A percentile compares a stretch with the other conserved stretches of the same genome.
Conservation (phyloP, 2,329 filamentous ascomycete species). For the Beauveria varroae region DNA sequence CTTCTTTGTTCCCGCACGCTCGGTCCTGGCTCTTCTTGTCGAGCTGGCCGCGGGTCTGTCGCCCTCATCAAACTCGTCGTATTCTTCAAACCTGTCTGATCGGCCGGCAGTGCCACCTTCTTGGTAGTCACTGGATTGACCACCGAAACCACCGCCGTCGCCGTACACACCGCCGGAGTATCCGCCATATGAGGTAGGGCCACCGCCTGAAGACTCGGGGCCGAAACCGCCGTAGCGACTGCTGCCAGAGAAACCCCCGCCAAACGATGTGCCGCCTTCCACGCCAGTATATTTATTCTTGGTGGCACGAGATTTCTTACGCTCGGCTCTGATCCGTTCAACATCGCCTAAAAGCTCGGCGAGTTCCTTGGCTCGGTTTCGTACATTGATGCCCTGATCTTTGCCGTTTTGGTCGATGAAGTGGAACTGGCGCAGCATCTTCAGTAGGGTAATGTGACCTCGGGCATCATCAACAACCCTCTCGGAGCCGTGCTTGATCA, state of each 20-base stretch:
- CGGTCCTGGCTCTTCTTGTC: conserved; percentile 25
- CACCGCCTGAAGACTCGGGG: conserved; percentile 60
- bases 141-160: conserved; percentile 91
- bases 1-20: conserved; percentile 30
- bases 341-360: conserved; percentile 90
- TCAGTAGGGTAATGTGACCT: conserved; percentile 87
- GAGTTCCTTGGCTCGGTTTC: conserved; percentile 92
- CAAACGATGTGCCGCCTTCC: conserved; percentile 66
- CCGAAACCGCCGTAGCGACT: conserved; percentile 85
- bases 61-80: conserved; percentile 90
- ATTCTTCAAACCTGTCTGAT: conserved; percentile 84
- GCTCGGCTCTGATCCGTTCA: conserved; percentile 71
- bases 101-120: conserved; percentile 47
- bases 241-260: conserved; percentile 47
- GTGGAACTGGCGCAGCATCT: conserved; percentile 98
- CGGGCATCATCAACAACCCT: conserved; percentile 95
- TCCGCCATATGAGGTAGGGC: conserved; percentile 41
- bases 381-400: conserved; percentile 95
- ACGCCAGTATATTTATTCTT: conserved; percentile 95
- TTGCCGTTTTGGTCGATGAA: conserved; percentile 95
- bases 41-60: conserved; percentile 40
- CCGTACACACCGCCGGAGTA: conserved; percentile 75
- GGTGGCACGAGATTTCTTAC: conserved; percentile 85
- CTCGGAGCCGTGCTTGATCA: conserved; percentile 97
- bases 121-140: conserved; percentile 64